Evolutionary conservation across 1,284 basidiomycete genomes (phyloP).

Genomic region (Leccinum angustisporum): DNA sequence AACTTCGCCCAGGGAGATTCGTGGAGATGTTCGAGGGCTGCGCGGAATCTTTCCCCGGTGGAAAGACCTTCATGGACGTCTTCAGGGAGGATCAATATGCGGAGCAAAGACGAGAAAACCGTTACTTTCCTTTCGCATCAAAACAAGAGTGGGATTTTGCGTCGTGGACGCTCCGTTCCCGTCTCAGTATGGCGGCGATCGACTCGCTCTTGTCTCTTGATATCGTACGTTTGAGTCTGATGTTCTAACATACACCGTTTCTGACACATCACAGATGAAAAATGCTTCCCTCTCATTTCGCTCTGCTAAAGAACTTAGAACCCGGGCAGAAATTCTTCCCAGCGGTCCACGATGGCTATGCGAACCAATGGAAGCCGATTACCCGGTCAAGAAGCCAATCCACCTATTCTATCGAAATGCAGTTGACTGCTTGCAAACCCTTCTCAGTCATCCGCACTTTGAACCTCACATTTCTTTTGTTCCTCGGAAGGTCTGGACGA

Average conservation of each 20-base stretch:
- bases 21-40: too few relatives aligned
- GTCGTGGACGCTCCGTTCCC: neutral
- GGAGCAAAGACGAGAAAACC: neutral
- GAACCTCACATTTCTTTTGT: conserved; percentile 3
- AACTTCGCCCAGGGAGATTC: too few relatives aligned
- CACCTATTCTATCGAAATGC: neutral
- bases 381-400: neutral
- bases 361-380: neutral
- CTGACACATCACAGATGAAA: neutral
- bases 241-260: neutral
- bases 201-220: neutral
- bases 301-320: neutral
- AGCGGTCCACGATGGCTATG: neutral
- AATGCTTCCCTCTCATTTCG: neutral
- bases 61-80: neutral
- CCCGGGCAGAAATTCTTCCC: neutral
- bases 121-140: neutral
- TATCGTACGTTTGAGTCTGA: neutral
- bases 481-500: too few relatives aligned
- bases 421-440: neutral
- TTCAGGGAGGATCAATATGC: conserved; percentile 1
- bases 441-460: neutral
- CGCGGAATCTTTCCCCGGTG: too few relatives aligned
- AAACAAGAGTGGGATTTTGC: neutral
- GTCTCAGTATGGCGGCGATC: neutral